These are phyloP conservation scores for Scolecobasidium constrictum DNA, from an alignment of 2,329 filamentous ascomycete species.

Conservation along the genomic window DNA sequence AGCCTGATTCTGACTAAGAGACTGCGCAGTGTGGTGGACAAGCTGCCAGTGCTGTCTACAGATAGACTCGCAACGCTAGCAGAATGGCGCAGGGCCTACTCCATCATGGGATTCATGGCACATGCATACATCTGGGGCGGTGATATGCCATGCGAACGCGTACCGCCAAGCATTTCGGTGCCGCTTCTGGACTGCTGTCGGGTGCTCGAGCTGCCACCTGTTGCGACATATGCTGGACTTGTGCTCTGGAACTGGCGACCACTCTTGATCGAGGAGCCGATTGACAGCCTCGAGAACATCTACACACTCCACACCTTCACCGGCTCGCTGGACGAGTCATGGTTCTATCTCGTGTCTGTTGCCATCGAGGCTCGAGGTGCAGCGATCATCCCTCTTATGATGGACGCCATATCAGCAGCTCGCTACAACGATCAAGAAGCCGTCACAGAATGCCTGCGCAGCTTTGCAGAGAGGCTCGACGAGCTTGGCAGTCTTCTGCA, in stretches of 20 bases:
- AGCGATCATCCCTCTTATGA: slow-evolving; percentile 78
- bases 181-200: slow-evolving; percentile 69
- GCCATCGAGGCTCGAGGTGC: slow-evolving; percentile 90
- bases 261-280: slow-evolving; percentile 69
- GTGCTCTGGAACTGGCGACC: slow-evolving; percentile 97
- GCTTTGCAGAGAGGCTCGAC: slow-evolving; percentile 78
- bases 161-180: slow-evolving; percentile 74
- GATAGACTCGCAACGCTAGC: slow-evolving; percentile 68
- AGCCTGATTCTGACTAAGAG: slow-evolving; percentile 75
- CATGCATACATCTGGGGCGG: slow-evolving; percentile 90
- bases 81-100: slow-evolving; percentile 86
- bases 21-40: slow-evolving; percentile 67
- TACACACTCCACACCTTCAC: slow-evolving; percentile 85
- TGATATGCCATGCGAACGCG: slow-evolving; percentile 53
- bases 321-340: slow-evolving; percentile 89
- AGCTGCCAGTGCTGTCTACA: slow-evolving; percentile 74
- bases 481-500: slow-evolving; percentile 69
- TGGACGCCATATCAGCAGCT: slow-evolving; percentile 74
- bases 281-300: slow-evolving; percentile 79
- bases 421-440: slow-evolving; percentile 56
- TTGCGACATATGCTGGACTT: slow-evolving; percentile 86
- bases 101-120: slow-evolving; percentile 65
- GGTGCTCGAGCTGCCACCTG: slow-evolving; percentile 75
- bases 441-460: slow-evolving; percentile 66
- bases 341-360: slow-evolving; percentile 95